phyloP scores from a whole-genome alignment of 83 land plant genomes.

The Diphasiastrum complanatum region DNA sequence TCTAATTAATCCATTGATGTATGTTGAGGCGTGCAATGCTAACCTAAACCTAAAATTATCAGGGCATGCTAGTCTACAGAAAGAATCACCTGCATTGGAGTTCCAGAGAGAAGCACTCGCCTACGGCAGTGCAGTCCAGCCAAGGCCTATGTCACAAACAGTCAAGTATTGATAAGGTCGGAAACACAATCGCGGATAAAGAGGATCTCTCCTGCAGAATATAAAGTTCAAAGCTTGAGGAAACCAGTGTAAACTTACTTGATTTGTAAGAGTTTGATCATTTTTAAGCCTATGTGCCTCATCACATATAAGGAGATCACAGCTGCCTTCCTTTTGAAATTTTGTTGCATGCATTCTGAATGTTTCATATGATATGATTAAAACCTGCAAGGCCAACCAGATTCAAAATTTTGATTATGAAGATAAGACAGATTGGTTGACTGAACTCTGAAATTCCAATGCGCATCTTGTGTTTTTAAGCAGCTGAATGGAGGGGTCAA shows the following conservation, averaged over 20 bases:
- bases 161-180: too few species aligned
- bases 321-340: conserved; percentile 63
- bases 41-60: background rate
- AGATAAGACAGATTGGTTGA: background rate
- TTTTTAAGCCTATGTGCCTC: conserved; percentile 98
- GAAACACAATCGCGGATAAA: too few species aligned
- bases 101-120: conserved; percentile 82
- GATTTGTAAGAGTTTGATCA: conserved; percentile 87
- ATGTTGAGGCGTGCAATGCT: background rate
- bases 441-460: background rate
- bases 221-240: background rate
- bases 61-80: background rate
- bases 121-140: conserved; percentile 77
- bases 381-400: conserved; percentile 39
- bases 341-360: conserved; percentile 86
- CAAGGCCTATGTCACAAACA: conserved; percentile 82
- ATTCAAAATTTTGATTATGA: background rate
- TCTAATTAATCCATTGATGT: too few species aligned
- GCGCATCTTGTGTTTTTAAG: background rate
- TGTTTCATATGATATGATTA: conserved; percentile 93
- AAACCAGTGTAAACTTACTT: conserved; percentile 35
- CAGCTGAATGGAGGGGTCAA: background rate
- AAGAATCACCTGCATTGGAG: conserved; percentile 87
- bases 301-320: conserved; percentile 95
- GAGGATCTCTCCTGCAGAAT: too few species aligned